phyloP scores from a whole-genome alignment of 768 basidiomycete genomes.

The Phanerodontia chrysosporium region DNA sequence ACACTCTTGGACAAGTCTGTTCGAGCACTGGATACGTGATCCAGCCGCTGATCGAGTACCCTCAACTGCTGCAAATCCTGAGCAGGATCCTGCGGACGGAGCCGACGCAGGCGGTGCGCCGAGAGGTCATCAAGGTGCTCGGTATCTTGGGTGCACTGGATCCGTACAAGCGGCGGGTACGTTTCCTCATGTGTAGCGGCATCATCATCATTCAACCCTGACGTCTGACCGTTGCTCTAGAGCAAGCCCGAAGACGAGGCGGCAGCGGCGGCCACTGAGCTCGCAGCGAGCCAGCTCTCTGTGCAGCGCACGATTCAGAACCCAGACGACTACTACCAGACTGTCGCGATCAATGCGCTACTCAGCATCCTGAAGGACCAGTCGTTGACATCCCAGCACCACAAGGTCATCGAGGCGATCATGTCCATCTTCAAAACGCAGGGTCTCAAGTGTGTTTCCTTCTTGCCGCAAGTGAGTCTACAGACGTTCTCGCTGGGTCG shows the following conservation, averaged over 20 bases:
- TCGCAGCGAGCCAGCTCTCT: constrained; percentile 54
- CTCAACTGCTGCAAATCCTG: constrained; percentile 81
- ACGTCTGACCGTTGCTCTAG: constrained; percentile 32
- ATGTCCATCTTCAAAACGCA: constrained; percentile 99
- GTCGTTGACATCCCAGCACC: constrained; percentile 79
- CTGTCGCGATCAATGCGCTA: constrained; percentile 86
- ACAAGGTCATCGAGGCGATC: constrained; percentile 93
- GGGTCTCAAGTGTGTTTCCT: constrained; percentile 92
- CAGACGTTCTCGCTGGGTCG: too few relatives aligned
- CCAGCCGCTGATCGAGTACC: constrained; percentile 84
- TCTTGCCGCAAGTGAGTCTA: constrained; percentile 87
- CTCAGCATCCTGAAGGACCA: constrained; percentile 87
- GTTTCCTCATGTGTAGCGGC: not conserved
- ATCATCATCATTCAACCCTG: not conserved
- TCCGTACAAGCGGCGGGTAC: constrained; percentile 90
- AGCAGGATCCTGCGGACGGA: constrained; percentile 86
- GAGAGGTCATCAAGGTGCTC: constrained; percentile 92
- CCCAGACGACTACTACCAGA: constrained; percentile 96
- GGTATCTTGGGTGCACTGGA: constrained; percentile 96
- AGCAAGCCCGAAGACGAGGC: constrained; percentile 62
- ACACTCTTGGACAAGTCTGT: constrained; percentile 92
- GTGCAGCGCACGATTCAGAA: constrained; percentile 57
- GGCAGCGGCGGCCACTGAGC: constrained; percentile 54
- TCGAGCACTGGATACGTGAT: constrained; percentile 96
- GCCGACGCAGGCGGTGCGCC: constrained; percentile 59